phyloP scores from a whole-genome alignment of 192 early-diverging fungal species.

The Gaertneriomyces semiglobifer region DNA sequence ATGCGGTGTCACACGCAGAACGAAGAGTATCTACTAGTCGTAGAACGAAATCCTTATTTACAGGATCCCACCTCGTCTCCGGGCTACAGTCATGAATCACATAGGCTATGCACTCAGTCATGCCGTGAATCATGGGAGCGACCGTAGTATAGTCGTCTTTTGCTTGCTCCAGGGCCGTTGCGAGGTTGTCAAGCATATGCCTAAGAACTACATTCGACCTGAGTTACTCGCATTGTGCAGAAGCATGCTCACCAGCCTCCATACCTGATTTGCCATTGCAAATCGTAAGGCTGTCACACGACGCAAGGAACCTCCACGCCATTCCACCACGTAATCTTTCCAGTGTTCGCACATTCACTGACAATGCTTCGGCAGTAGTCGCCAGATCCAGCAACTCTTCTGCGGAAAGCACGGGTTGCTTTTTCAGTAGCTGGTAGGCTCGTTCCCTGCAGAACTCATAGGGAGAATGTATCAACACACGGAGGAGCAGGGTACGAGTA shows the following conservation, averaged over 20 bases:
- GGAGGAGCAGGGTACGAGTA: background rate
- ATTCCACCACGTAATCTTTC: constrained; percentile 1
- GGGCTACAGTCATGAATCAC: background rate
- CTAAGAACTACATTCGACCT: too few relatives aligned
- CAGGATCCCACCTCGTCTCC: too few relatives aligned
- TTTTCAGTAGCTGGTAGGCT: background rate
- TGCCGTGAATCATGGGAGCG: constrained; percentile 9
- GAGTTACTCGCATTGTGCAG: too few relatives aligned
- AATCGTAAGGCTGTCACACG: background rate
- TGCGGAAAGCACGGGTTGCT: background rate
- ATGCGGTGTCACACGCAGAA: constrained; percentile 1
- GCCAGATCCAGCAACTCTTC: background rate
- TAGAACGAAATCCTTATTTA: too few relatives aligned
- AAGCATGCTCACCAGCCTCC: too few relatives aligned
- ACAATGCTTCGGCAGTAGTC: constrained; percentile 6
- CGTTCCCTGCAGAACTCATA: constrained; percentile 3
- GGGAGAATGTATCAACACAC: background rate
- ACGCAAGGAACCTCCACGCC: constrained; percentile 10
- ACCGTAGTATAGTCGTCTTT: background rate
- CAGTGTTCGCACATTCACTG: constrained; percentile 3
- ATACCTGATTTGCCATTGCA: too few relatives aligned
- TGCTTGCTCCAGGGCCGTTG: too few relatives aligned
- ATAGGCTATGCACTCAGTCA: background rate
- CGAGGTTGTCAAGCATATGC: too few relatives aligned
- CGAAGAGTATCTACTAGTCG: background rate